Percentiles rank a stretch among this genome's conserved stretches.
Conservation (phyloP, 2,329 filamentous ascomycete species). For the Monosporascus sp. region DNA sequence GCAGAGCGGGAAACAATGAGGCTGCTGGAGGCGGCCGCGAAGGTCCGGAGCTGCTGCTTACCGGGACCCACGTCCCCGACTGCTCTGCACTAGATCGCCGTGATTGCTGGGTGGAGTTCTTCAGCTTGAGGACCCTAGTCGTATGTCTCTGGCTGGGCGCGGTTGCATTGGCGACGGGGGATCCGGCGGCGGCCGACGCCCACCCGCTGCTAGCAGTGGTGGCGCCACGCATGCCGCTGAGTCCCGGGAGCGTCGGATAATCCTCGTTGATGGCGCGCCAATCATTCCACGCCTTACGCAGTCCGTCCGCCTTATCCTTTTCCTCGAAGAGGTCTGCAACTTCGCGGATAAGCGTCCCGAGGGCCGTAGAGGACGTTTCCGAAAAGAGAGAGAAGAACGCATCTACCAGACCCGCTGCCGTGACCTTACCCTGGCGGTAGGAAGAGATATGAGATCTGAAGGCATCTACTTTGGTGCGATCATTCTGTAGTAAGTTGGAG, state of each 20-base stretch:
- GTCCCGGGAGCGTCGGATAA: slow-evolving; percentile 80
- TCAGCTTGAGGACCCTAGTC: slow-evolving; percentile 52
- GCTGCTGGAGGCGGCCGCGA: slow-evolving; percentile 11
- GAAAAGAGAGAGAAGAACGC: slow-evolving; percentile 79
- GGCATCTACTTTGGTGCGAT: slow-evolving; percentile 64
- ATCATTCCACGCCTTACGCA: slow-evolving; percentile 86
- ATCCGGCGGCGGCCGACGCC: slow-evolving; percentile 51
- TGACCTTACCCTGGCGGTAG: slow-evolving; percentile 65
- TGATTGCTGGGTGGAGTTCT: slow-evolving; percentile 44
- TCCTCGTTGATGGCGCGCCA: slow-evolving; percentile 96
- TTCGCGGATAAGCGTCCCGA: slow-evolving; percentile 87
- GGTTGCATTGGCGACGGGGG: slow-evolving; percentile 28
- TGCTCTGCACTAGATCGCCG: slow-evolving; percentile 25
- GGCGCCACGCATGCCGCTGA: slow-evolving; percentile 61
- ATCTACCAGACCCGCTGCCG: slow-evolving; percentile 75
- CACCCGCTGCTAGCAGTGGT: slow-evolving; percentile 53
- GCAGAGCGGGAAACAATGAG: slow-evolving; percentile 24
- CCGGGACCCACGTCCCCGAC: slow-evolving; percentile 6
- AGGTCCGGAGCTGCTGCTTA: neutral
- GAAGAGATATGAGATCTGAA: slow-evolving; percentile 79
- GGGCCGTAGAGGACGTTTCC: slow-evolving; percentile 70
- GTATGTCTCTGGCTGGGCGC: slow-evolving; percentile 44
- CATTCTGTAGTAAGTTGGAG: slow-evolving; percentile 71
- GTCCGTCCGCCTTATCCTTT: slow-evolving; percentile 61
- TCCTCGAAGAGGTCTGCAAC: slow-evolving; percentile 91